Base-by-base conservation (phyloP, 306 rosid genomes). In the Pterocarpus macrocarpus region DNA sequence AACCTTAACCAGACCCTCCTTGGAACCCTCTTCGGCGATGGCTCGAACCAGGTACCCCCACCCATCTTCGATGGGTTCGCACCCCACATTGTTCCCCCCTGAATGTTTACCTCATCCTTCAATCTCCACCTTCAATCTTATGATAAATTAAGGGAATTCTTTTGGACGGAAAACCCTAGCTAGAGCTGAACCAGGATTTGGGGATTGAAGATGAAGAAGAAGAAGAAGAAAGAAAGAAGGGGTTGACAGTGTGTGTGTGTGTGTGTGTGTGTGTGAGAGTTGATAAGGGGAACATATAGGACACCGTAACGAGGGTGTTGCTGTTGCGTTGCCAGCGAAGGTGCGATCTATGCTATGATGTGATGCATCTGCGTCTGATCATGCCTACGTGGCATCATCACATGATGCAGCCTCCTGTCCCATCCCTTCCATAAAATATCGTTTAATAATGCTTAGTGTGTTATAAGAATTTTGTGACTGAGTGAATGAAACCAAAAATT, bases 1-100 rank as follows among this genome's bases (percentile, higher is more conserved):
- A 93, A 84, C 71, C 91, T 92, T 88, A 92, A 86, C 95, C 94
- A 92, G 28, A 90, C 95, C 85, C 90, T 83, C 28, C 69, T 87
- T 5, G 93, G 90, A 77, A 82, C 69, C 63, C 88, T 88, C 13
- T 68, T 88, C 7, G 36, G 55, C 85, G 87, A 69, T n/a, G 90
- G 63, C 13, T 90, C 91, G 75, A 59, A 88, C 93, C 88, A 81
- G 81, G 64, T 33, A 59, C 30, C 38, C 47, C 67, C 34, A 79
- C 79, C 92, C 94, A 53, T 75, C n/a, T 32, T 68, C 0, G 30
- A 56, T 71, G 57, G 66, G 75, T 55, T 58, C 4, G 75, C 81
- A 71, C 69, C 84, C 75, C 56, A 45, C 90, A 66, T 83, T 14
- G 28, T 14, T 5, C 4, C 39, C 22, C 1, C 61, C 32, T 2